These are phyloP conservation scores for Exophiala viscosa DNA, from an alignment of 2,329 filamentous ascomycete species.

Conservation along the genomic window DNA sequence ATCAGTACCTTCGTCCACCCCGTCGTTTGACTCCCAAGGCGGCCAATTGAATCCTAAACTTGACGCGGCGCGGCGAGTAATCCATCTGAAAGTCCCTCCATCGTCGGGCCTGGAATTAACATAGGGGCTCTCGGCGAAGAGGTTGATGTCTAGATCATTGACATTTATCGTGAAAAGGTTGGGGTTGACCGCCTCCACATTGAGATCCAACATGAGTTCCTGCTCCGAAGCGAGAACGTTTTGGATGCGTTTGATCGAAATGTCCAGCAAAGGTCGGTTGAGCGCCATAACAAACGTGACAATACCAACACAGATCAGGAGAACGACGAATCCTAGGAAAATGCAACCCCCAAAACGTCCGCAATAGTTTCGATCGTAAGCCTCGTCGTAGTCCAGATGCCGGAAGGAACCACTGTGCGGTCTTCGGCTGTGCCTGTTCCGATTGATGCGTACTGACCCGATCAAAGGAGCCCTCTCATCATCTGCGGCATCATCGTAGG, in stretches of 20 bases:
- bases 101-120: constrained; percentile 53
- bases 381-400: constrained; percentile 70
- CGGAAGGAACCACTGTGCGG: constrained; percentile 57
- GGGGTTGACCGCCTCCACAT: constrained; percentile 83
- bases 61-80: constrained; percentile 23
- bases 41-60: constrained; percentile 18
- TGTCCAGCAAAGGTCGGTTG: constrained; percentile 77
- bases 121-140: constrained; percentile 92
- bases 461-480: constrained; percentile 86
- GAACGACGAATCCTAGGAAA: constrained; percentile 74
- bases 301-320: constrained; percentile 77
- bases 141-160: constrained; percentile 79
- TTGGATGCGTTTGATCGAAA: constrained; percentile 74
- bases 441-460: constrained; percentile 58
- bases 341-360: constrained; percentile 81
- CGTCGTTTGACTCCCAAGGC: constrained; percentile 29
- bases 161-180: constrained; percentile 88
- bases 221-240: constrained; percentile 92
- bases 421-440: constrained; percentile 55
- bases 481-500: constrained; percentile 78
- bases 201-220: constrained; percentile 89
- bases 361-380: constrained; percentile 61
- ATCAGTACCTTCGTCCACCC: constrained; percentile 57
- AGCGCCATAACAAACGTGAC: constrained; percentile 88
- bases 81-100: constrained; percentile 31